Evolutionary conservation across 2,329 filamentous ascomycete species (phyloP), one percentile per base, ranked within the genome.

Genomic region (Botryosphaeria dothidea): DNA sequence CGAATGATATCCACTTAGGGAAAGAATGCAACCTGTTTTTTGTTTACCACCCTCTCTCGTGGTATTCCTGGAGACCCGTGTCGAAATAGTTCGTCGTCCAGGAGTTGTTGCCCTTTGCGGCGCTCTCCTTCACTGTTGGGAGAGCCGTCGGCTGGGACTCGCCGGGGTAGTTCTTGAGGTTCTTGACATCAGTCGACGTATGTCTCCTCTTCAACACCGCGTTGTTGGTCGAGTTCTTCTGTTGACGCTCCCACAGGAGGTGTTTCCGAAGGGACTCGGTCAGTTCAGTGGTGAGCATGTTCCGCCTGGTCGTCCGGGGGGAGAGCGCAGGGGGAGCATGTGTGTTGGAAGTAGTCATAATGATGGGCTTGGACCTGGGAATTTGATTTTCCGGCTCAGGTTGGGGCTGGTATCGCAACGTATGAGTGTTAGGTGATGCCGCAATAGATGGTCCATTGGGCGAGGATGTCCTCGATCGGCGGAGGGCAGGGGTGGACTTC

Each of bases 271-370:
- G 88, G 23, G 92, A 96, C 76, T 97, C 93, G 2, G 94, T 97
- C 63, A 99, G 83, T 80, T 99, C 95, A 0, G 92, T 96, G 8
- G 92, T 90, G 65, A 99, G 85, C 95, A 99, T 99, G 78, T 97
- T 96, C 67, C 93, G 88, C 60, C 95, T 88, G 0, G 93, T 97
- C 0, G 94, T 97, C 65, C 93, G 88, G 3, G 95, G 95, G 4
- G 95, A 98, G 69, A 97, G 85, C 1, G 92, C 91, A 29, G 89
- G 87, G 64, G 92, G 90, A 15, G 52, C 52, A 69, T 91, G 87
- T 5, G 82, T 82, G 65, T 88, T 88, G n/a, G 85, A 85, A 21
- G 90, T 86, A 15, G 88, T 89, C 73, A 89, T 86, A 72, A 89
- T 86, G 73, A 97, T 97, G 29, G 93, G 92, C 77, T 94, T 92